phyloP scores from a whole-genome alignment of 176 grass and related monocot species.

The Chloris gayana region DNA sequence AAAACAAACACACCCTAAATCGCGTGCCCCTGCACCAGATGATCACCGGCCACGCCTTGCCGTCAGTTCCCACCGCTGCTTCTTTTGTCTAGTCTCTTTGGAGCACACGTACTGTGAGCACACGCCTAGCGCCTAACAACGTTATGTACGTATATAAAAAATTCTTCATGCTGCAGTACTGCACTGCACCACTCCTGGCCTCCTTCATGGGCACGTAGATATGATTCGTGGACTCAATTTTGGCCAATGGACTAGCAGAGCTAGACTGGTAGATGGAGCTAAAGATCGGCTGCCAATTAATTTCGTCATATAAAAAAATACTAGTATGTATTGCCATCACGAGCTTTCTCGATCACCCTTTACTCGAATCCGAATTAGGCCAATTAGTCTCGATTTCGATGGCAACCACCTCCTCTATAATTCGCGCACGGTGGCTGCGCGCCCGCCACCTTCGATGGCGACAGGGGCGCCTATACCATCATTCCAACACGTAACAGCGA shows the following conservation, averaged over 20 bases:
- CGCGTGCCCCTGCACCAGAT: not conserved
- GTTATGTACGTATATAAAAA: not conserved
- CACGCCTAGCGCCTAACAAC: not conserved
- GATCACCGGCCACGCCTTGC: not conserved
- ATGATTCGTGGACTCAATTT: not conserved
- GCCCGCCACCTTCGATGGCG: not conserved
- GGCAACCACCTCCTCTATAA: not conserved
- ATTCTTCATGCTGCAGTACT: not conserved
- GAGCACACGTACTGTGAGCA: not conserved
- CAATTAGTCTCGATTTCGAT: not conserved
- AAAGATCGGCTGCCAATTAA: not conserved
- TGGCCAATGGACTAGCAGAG: too few species aligned
- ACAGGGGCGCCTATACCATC: not conserved
- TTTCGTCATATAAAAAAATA: not conserved
- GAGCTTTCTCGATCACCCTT: not conserved
- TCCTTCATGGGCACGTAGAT: not conserved
- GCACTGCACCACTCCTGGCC: not conserved
- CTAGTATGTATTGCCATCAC: not conserved
- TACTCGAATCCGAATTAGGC: not conserved
- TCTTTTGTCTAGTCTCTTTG: not conserved
- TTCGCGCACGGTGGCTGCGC: not conserved
- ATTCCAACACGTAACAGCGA: constrained; percentile 15
- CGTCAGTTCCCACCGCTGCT: not conserved
- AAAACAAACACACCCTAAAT: too few species aligned
- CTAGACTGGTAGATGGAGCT: too few species aligned